Base-by-base conservation (phyloP, 192 early-diverging fungal species). In the Coemansia sp. region DNA sequence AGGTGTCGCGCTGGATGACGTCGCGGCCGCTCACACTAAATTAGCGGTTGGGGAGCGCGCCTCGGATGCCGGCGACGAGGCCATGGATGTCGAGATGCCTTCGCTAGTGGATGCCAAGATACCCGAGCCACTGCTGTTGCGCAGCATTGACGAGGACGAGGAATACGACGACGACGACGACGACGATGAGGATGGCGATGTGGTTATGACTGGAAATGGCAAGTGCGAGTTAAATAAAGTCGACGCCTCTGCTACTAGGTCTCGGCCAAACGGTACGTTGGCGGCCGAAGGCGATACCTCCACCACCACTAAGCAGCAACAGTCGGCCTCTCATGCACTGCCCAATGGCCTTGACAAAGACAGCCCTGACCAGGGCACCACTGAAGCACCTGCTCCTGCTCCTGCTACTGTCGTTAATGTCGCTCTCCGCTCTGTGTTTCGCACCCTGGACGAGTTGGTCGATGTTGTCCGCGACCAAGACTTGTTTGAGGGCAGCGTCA, bases 91-190 rank as follows among this genome's bases (percentile, higher is more conserved):
- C 12, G 40, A 42, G 48, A 56, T 66, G 44, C 64, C 64, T 0
- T 65, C 63, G 44, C 33, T 58, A 12, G 12, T 1, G 8, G 24
- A 56, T 19, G 53, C 38, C 4, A 62, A 69, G 26, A 29, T 36
- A 3, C 46, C 38, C 26, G 44, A 15, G 19, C 42, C 60, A 18
- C 32, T 72, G 18, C 59, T 56, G 17, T 59, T 63, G n/a, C 62
- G 73, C 7, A 56, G 43, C 14, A 56, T 71, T 17, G 80, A 76
- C 3, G 76, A 75, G 29, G 81, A 80, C 43, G 81, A 79, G 10
- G 63, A 83, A 57, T 78, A 83, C 32, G 76, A 83, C 27, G 68
- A 74, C 3, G 72, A 64, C 0, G 68, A 74, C 7, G 72, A 64
- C 7, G 72, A 64, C 0, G 67, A 57, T 4, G 50, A 10, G 14